Conservation (phyloP, 768 basidiomycete genomes). For the Bullera alba region DNA sequence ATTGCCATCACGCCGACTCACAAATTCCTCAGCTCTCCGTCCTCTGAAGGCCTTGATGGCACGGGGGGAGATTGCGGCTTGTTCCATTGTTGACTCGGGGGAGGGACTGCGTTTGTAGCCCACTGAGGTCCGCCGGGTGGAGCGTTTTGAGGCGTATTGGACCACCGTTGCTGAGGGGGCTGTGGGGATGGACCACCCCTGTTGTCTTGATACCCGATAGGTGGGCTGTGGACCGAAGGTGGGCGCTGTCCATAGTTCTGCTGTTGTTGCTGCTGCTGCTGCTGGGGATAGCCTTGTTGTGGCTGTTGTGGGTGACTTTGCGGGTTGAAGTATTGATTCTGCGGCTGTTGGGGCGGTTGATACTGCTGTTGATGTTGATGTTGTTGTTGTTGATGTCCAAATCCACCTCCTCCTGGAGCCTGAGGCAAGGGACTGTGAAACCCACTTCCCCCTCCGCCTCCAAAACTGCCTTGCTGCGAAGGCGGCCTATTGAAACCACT, state of each 20-base stretch:
- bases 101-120: slow-evolving; percentile 2
- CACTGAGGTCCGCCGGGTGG: slow-evolving; percentile 2
- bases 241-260: background rate
- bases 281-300: slow-evolving; percentile 10
- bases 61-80: slow-evolving; percentile 5
- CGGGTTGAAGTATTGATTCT: slow-evolving; percentile 5
- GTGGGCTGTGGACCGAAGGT: slow-evolving; percentile 7
- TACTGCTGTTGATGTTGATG: slow-evolving; percentile 20
- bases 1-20: slow-evolving; percentile 8
- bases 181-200: slow-evolving; percentile 3
- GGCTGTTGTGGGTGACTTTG: slow-evolving; percentile 1
- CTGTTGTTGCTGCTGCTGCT: slow-evolving; percentile 17
- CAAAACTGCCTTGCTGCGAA: too few relatives aligned
- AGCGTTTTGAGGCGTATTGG: slow-evolving; percentile 6
- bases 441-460: too few relatives aligned
- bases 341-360: slow-evolving; percentile 1
- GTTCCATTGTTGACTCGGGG: slow-evolving; percentile 1
- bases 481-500: background rate
- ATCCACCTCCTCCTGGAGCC: background rate
- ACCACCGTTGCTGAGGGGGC: slow-evolving; percentile 7
- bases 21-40: slow-evolving; percentile 30
- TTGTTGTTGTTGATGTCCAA: background rate
- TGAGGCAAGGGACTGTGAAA: too few relatives aligned
- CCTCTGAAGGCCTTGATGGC: background rate
- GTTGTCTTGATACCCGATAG: slow-evolving; percentile 8